Percentiles rank a stretch among this genome's conserved stretches.
These are phyloP conservation scores for Chenopodium quinoa DNA, from an alignment of 148 eudicot genomes.

Conservation along the genomic window DNA sequence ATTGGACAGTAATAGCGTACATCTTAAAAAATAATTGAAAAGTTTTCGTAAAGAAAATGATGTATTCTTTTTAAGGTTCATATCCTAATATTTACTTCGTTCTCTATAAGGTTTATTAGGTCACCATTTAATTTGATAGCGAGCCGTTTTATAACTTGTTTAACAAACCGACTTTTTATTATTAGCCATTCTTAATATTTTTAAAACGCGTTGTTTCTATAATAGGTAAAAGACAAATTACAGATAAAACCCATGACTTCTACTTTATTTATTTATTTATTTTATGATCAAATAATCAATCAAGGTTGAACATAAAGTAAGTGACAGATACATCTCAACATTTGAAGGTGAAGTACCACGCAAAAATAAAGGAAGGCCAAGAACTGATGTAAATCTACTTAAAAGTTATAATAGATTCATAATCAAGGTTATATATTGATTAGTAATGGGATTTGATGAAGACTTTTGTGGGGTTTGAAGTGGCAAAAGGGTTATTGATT, in stretches of 20 bases:
- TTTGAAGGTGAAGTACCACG: neutral
- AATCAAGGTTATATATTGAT: constrained; percentile 6
- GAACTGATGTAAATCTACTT: neutral
- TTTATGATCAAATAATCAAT: neutral
- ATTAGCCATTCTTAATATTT: too few relatives aligned
- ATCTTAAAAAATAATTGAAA: too few relatives aligned
- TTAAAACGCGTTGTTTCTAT: too few relatives aligned
- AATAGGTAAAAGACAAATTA: constrained; percentile 1
- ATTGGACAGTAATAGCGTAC: too few relatives aligned
- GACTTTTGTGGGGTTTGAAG: neutral
- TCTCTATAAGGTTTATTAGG: too few relatives aligned
- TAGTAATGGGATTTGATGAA: neutral
- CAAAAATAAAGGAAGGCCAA: constrained; percentile 1
- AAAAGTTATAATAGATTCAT: neutral
- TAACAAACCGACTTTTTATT: too few relatives aligned
- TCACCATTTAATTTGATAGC: too few relatives aligned
- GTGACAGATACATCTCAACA: neutral
- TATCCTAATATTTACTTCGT: too few relatives aligned
- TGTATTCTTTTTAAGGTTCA: too few relatives aligned
- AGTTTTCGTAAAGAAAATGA: too few relatives aligned
- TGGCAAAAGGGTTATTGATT: neutral
- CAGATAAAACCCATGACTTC: neutral
- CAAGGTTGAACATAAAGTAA: neutral
- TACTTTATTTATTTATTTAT: neutral
- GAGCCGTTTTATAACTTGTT: too few relatives aligned